Base-by-base conservation (phyloP, 2,329 filamentous ascomycete species). In the Septoria linicola region DNA sequence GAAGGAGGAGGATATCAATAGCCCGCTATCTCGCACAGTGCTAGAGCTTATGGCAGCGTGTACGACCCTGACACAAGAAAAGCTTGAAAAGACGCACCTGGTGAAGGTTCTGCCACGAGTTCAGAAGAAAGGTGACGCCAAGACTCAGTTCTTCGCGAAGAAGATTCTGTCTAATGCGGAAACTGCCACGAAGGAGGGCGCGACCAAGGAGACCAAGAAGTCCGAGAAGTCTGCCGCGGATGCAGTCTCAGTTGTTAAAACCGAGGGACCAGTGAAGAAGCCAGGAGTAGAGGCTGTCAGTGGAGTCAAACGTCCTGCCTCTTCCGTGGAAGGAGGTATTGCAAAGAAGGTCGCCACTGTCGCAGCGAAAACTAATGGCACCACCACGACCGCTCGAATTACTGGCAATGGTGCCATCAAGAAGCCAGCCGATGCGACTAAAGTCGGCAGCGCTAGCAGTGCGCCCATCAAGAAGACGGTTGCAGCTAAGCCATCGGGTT, bases 81-180 rank as follows among this genome's bases (percentile, higher is more conserved):
- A 76, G 37, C 67, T 83, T 35, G 80, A 83, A 58, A 83, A 80
- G 54, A 79, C 82, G 34, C 87, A 87, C 62, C 80, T 89, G 49
- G 78, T 81, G 51, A 82, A 80, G 48, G 79, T 87, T 13, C 76
- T 83, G 34, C 81, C 81, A 54, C 77, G 80, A 7, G 81, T 86
- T 63, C 77, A 76, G 53, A 84, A 81, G 62, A 83, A 82, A 61
- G 84, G 82, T 20, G 83, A 87, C 61, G 76, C 79, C 0, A 80
- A 84, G 45, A 80, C 82, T 41, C 84, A 84, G 60, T 76, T 76
- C 3, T 71, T 84, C 40, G 80, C 85, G 3, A 76, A 78, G 30
- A 76, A 78, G 53, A 83, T 86, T 40, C 69, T 78, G n/a, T 60
- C 64, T 63, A 74, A 55, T 60, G 55, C 55, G 25, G 52, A 57